These are phyloP conservation scores for Emmonsiellopsis sp. DNA, from an alignment of 2,329 filamentous ascomycete genomes.

Conservation along the genomic window DNA sequence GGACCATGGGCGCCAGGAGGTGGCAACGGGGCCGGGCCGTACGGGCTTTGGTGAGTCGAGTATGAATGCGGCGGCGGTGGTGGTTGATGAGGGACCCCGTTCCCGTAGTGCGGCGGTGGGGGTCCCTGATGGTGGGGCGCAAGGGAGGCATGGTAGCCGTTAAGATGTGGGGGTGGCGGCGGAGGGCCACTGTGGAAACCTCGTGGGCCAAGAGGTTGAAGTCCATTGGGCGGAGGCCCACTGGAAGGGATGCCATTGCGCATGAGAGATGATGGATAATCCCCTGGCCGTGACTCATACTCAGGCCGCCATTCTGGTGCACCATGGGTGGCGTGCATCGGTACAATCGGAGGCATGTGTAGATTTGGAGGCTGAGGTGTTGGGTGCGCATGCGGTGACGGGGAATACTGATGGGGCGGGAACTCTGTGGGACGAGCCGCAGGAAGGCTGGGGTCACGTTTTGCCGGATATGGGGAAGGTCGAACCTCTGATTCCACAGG, in stretches of 20 bases:
- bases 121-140: constrained; percentile 19
- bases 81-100: constrained; percentile 25
- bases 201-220: constrained; percentile 22
- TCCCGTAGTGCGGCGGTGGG: constrained; percentile 21
- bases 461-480: constrained; percentile 24
- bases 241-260: constrained; percentile 21
- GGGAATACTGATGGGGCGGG: constrained; percentile 19
- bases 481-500: constrained; percentile 18
- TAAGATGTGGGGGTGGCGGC: constrained; percentile 43
- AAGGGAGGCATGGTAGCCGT: constrained; percentile 34
- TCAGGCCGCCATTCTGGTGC: constrained; percentile 24
- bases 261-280: constrained; percentile 20
- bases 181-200: constrained; percentile 38
- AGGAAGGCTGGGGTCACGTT: constrained; percentile 24
- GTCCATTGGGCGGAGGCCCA: constrained; percentile 14
- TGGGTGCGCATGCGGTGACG: constrained; percentile 15
- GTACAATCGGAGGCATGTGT: constrained; percentile 17
- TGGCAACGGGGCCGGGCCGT: constrained; percentile 25
- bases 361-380: constrained; percentile 6
- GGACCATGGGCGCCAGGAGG: constrained; percentile 23
- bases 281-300: constrained; percentile 26
- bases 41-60: constrained; percentile 27
- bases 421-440: constrained; percentile 24
- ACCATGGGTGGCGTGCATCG: constrained; percentile 17
- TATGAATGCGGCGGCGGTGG: constrained; percentile 24